phyloP scores from a whole-genome alignment of 106 monocot species.

The Phalaenopsis equestris region DNA sequence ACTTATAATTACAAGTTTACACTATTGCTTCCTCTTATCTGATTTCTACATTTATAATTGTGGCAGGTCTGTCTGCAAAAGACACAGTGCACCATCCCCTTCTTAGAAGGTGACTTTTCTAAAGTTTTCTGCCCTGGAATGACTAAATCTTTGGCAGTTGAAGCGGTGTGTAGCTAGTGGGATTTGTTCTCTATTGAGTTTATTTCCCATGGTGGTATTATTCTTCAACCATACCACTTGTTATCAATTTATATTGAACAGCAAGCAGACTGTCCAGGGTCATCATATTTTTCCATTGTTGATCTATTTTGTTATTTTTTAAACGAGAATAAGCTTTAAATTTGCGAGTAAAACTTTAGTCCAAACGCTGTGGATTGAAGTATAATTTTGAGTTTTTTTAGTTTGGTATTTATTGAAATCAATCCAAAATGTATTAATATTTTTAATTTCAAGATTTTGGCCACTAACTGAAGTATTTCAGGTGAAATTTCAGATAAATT shows the following conservation, averaged over 20 bases:
- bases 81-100: slow-evolving; percentile 31
- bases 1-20: background rate
- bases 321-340: background rate
- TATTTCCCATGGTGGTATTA: background rate
- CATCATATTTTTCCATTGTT: background rate
- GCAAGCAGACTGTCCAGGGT: background rate
- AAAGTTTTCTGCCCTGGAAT: slow-evolving; percentile 44
- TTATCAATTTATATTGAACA: too few species aligned
- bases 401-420: background rate
- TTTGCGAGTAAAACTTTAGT: background rate
- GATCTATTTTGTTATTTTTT: background rate
- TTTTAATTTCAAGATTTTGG: too few species aligned
- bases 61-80: slow-evolving; percentile 62
- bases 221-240: background rate
- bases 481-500: too few species aligned
- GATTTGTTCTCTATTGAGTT: background rate
- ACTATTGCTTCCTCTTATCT: background rate
- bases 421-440: too few species aligned
- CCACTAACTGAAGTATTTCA: too few species aligned
- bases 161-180: slow-evolving; percentile 50
- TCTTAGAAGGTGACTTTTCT: slow-evolving; percentile 42
- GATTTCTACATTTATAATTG: slow-evolving; percentile 2
- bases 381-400: background rate
- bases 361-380: background rate
- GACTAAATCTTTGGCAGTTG: slow-evolving; percentile 61